These are phyloP conservation scores for Colletotrichum eleusines DNA, from an alignment of 2,329 filamentous ascomycete species.

Conservation along the genomic window DNA sequence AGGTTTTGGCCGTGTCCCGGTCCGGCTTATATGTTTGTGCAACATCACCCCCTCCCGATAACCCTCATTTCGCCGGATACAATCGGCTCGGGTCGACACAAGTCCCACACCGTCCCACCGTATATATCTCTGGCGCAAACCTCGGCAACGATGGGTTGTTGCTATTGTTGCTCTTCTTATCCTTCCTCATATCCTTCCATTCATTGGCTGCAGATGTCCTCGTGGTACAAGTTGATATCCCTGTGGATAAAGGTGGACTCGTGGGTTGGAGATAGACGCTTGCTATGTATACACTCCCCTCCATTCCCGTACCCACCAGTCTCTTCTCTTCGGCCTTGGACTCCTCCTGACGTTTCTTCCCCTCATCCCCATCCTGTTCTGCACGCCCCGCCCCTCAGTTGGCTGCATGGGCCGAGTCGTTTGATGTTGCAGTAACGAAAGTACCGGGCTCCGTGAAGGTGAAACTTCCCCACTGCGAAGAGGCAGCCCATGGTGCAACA, in stretches of 20 bases:
- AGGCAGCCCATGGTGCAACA: slow-evolving; percentile 59
- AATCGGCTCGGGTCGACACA: background rate
- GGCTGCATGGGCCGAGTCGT: background rate
- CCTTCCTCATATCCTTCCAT: too few species aligned
- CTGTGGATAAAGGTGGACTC: slow-evolving; percentile 1
- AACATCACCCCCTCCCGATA: background rate
- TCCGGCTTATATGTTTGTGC: background rate
- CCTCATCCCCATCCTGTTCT: slow-evolving; percentile 9
- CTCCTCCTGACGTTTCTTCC: background rate
- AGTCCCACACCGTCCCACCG: background rate
- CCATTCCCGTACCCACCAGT: slow-evolving; percentile 11
- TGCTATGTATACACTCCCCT: slow-evolving; percentile 8
- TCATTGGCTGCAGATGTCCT: background rate
- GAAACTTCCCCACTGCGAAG: slow-evolving; percentile 64
- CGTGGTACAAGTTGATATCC: background rate
- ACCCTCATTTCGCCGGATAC: slow-evolving; percentile 1
- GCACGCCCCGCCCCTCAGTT: background rate
- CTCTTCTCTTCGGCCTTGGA: background rate
- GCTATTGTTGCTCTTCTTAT: background rate
- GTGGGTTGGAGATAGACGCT: background rate
- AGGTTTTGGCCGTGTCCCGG: slow-evolving; percentile 8
- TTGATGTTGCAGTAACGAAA: background rate
- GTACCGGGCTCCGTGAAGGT: slow-evolving; percentile 32
- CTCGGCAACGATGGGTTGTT: background rate
- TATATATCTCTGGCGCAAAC: background rate